These are phyloP conservation scores for Spinellus fusiger DNA, from an alignment of 192 early-diverging fungal genomes.

Conservation along the genomic window DNA sequence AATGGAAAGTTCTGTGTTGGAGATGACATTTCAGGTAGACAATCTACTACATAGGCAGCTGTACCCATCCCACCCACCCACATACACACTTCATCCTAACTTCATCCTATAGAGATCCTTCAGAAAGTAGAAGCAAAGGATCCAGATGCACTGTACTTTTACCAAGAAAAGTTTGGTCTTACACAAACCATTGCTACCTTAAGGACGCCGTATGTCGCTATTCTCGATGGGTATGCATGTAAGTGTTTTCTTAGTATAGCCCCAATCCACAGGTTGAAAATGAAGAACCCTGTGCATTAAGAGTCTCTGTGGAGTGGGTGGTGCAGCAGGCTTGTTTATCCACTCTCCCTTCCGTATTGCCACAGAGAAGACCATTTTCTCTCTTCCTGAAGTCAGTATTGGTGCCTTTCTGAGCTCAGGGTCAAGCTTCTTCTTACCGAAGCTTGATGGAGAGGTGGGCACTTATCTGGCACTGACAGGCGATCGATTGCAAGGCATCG, in stretches of 20 bases:
- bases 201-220: conserved; percentile 80
- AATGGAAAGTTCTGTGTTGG: conserved; percentile 86
- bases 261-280: too few relatives aligned
- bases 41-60: neutral
- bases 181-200: conserved; percentile 87
- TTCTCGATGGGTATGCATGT: conserved; percentile 81
- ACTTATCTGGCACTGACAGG: conserved; percentile 90
- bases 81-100: neutral
- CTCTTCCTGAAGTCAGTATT: conserved; percentile 90
- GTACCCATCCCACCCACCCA: too few relatives aligned
- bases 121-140: conserved; percentile 33
- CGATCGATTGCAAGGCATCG: conserved; percentile 66
- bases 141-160: conserved; percentile 68
- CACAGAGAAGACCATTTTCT: conserved; percentile 89
- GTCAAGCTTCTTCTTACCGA: conserved; percentile 86
- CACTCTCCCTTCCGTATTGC: conserved; percentile 94
- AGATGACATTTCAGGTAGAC: conserved; percentile 60
- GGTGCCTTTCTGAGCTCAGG: conserved; percentile 95
- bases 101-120: conserved; percentile 32
- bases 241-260: conserved; percentile 8
- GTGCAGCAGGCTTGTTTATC: conserved; percentile 88
- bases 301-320: conserved; percentile 70
- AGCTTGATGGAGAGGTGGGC: conserved; percentile 91
- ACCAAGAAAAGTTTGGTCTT: conserved; percentile 85
- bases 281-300: neutral